Evolutionary conservation across 2,329 filamentous ascomycete species (phyloP).

Genomic region (Alternaria consortialis): DNA sequence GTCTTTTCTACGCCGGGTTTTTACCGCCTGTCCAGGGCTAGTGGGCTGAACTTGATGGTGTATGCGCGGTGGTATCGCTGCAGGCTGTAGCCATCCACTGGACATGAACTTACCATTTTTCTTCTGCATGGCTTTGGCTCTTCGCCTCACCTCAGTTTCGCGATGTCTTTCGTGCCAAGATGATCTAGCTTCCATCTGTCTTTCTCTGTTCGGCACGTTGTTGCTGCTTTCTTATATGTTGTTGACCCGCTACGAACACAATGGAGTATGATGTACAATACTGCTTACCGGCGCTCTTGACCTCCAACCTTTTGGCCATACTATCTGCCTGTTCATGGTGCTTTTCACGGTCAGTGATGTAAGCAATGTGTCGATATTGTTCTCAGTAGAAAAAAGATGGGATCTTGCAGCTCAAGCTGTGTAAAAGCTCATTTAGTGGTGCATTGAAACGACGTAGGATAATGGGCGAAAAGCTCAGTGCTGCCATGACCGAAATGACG

Average conservation of each 20-base stretch:
- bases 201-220: not conserved
- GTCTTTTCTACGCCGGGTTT: not conserved
- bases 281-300: too few species aligned
- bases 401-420: too few species aligned
- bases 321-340: too few species aligned
- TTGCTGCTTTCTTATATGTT: not conserved
- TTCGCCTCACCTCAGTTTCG: not conserved
- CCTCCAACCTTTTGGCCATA: too few species aligned
- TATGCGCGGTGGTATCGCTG: not conserved
- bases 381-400: too few species aligned
- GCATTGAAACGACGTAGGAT: too few species aligned
- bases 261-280: not conserved
- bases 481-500: too few species aligned
- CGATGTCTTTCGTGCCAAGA: not conserved
- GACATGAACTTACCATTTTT: not conserved
- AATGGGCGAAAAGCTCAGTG: too few species aligned
- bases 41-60: not conserved
- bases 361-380: too few species aligned
- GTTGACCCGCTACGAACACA: not conserved
- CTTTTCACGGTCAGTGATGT: too few species aligned
- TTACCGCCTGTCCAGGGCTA: not conserved
- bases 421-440: too few species aligned
- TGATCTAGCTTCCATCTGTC: not conserved
- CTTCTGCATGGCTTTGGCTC: not conserved
- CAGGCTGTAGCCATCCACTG: not conserved